Percentiles rank a stretch among this genome's conserved stretches.
Evolutionary conservation across 805 yeast species (phyloP).

Genomic region (Metschnikowia henanensis): DNA sequence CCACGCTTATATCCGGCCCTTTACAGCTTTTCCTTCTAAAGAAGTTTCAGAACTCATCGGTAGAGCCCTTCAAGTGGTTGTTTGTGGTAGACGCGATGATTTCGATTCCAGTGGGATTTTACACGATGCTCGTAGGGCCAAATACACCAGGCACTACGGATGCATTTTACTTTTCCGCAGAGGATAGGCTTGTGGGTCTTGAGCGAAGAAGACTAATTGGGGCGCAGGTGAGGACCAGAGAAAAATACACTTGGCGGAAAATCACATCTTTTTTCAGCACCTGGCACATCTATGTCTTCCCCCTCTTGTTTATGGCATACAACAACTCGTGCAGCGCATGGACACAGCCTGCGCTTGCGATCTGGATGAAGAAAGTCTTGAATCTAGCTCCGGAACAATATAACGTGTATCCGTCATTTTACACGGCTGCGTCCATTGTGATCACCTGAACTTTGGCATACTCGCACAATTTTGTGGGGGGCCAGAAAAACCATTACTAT

Average conservation of each 20-base stretch:
- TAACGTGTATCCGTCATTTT: constrained; percentile 42
- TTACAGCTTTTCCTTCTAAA: constrained; percentile 29
- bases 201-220: constrained; percentile 39
- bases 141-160: constrained; percentile 37
- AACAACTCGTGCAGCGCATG: constrained; percentile 35
- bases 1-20: constrained; percentile 34
- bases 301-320: constrained; percentile 38
- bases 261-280: constrained; percentile 44
- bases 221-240: constrained; percentile 40
- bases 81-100: constrained; percentile 36
- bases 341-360: constrained; percentile 42
- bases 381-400: constrained; percentile 32
- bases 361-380: constrained; percentile 45
- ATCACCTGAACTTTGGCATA: constrained; percentile 35
- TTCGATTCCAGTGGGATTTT: constrained; percentile 32
- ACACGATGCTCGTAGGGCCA: constrained; percentile 33
- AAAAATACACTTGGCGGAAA: constrained; percentile 39
- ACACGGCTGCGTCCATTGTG: constrained; percentile 40
- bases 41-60: constrained; percentile 21
- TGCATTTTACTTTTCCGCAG: constrained; percentile 28
- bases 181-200: constrained; percentile 40
- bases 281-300: constrained; percentile 51
- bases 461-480: constrained; percentile 36
- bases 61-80: constrained; percentile 36
- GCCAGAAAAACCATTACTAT: constrained; percentile 34